Base-by-base conservation (phyloP, 306 rosid genomes). In the Chamaecrista fasciculata region DNA sequence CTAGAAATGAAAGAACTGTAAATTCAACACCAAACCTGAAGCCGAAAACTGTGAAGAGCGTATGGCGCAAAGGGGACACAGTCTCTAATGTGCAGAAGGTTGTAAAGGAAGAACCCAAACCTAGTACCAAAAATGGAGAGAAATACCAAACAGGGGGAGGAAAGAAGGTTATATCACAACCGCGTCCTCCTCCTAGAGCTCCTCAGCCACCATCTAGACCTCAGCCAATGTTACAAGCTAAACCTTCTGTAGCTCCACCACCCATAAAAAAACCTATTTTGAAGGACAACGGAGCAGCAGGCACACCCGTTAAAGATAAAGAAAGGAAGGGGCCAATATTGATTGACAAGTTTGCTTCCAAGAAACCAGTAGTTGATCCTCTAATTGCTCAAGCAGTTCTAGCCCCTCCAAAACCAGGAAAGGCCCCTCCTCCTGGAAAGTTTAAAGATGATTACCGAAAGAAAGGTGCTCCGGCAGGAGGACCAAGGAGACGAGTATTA, bases 21-120 rank as follows among this genome's bases (percentile, higher is more conserved):
- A 64, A 72, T 67, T 56, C 84, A 0, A 15, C 16, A 3, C 10
- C 76, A 36, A 78, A 14, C 63, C 79, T 68, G 52, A 89, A 79
- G 62, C 33, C 97, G 42, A 94, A 89, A 77, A 85, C 96, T 10
- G 42, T 79, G 80, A 94, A 91, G 84, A 94, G 99, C 70, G 91
- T 94, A 4, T 94, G 99, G 99, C 96, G 96, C 25, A 94, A 94
- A 82, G 99, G 99, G 58, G 99, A 94, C 70, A 59, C 86, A 0
- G 82, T 94, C 36, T 69, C 95, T n/a, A 48, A 58, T 2, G 89
- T 89, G 70, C 75, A 78, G 71, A 94, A 87, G 83, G 87, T 85
- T 75, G 88, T 82, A 25, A 86, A 72, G 80, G 89, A 88, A 68
- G 55, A 72, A 29, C 77, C 89, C 7, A 86, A 62, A 79, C 84